phyloP scores from a whole-genome alignment of 2,329 filamentous ascomycete genomes.

The Alternaria sp. region DNA sequence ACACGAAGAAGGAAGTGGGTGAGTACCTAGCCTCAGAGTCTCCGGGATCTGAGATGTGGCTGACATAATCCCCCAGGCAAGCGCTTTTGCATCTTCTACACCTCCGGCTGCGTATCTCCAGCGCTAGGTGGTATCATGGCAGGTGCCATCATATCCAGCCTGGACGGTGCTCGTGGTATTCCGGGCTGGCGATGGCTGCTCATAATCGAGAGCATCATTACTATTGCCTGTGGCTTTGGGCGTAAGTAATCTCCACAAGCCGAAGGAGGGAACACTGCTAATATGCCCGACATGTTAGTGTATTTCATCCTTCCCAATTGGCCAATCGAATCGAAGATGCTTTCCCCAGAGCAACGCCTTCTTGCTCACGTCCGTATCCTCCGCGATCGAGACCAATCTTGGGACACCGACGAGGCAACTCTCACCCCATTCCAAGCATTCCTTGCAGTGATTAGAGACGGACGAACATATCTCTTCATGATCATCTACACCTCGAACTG shows the following conservation, averaged over 20 bases:
- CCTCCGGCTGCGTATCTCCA: conserved; percentile 5
- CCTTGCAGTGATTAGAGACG: not conserved
- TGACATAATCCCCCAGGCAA: not conserved
- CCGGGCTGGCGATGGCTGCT: conserved; percentile 4
- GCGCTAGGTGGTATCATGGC: conserved; percentile 7
- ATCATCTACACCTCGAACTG: conserved; percentile 1
- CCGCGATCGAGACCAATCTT: not conserved
- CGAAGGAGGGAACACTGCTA: no score
- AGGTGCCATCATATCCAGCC: conserved; percentile 3
- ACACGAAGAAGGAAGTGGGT: not conserved
- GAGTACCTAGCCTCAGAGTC: not conserved
- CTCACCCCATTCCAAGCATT: conserved; percentile 3
- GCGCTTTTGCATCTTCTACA: conserved; percentile 8
- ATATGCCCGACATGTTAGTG: not conserved
- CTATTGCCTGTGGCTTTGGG: not conserved
- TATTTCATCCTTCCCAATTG: conserved; percentile 2
- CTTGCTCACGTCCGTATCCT: conserved; percentile 6
- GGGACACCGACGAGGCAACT: not conserved
- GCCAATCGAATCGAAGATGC: not conserved
- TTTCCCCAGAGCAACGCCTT: not conserved
- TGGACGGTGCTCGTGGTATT: conserved; percentile 7
- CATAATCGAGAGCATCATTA: not conserved
- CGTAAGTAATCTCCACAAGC: not conserved
- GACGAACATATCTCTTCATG: conserved; percentile 5
- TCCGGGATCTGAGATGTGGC: not conserved